Base-by-base conservation (phyloP, 2,329 filamentous ascomycete species). In the Penicillium polonicum region DNA sequence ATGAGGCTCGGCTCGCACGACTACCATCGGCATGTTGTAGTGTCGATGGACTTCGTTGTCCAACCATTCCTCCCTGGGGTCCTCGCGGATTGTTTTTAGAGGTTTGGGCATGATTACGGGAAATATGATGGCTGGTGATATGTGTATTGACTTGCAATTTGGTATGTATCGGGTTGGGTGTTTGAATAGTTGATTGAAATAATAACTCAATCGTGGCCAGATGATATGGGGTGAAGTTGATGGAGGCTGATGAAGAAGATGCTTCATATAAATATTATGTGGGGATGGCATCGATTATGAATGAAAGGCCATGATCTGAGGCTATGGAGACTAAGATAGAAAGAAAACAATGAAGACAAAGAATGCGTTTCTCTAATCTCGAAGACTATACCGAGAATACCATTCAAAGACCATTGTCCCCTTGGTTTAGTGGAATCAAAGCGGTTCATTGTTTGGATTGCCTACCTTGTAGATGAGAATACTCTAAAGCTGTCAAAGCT, bases 1-100 rank as follows among this genome's bases (percentile, higher is more conserved):
- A 5, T 15, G 48, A 17, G 52, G 52, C 2, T 31, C 23, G 23
- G 52, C 46, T 42, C 31, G 45, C 3, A 55, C 33, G 4, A 23
- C 44, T 27, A 43, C 15, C 39, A 50, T 55, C 13, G 52, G 52
- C 15, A 55, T 41, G 9, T 43, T 51, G 23, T 55, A 55, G 12
- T 51, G 15, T 5, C 29, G 25, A 35, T 55, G 52, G 13, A 55
- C 36, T 15, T 49, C 38, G 31, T 55, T 23, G 31, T 55, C 52
- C 4, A 21, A 3, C 45, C 45, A 44, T 43, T 55, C 21, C 46
- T 55, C 52, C 13, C 33, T 23, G 4, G 21, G 5, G 9, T 51
- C 29, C 19, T 55, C 52, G 38, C 2, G 9, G 8, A 51, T 36
- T 4, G 29, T 19, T 12, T 19, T 7, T 2, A 48, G 31, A 15